Evolutionary conservation across 768 basidiomycete species (phyloP).

Genomic region (Calocybe gangraenosa): DNA sequence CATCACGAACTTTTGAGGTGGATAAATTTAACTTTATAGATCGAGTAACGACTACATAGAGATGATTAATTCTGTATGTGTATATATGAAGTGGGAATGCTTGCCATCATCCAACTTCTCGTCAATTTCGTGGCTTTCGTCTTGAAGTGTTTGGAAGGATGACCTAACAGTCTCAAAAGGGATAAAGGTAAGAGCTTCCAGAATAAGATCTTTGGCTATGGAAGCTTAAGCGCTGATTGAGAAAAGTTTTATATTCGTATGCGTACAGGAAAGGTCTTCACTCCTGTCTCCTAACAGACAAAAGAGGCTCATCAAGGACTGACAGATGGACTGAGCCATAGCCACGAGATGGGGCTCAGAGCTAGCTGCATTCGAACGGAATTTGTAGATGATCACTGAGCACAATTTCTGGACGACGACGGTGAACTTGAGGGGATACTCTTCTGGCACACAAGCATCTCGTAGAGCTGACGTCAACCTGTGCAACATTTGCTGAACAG

Average conservation of each 20-base stretch:
- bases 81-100: slow-evolving; percentile 1
- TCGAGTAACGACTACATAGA: slow-evolving; percentile 6
- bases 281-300: slow-evolving; percentile 17
- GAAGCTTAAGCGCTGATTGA: too few relatives aligned
- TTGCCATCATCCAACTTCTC: slow-evolving; percentile 29
- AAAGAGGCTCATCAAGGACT: slow-evolving; percentile 27
- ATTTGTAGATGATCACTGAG: slow-evolving; percentile 20
- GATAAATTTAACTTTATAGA: slow-evolving; percentile 6
- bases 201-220: slow-evolving; percentile 27
- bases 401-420: slow-evolving; percentile 25
- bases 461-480: slow-evolving; percentile 15
- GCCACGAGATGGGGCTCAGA: slow-evolving; percentile 11
- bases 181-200: slow-evolving; percentile 27
- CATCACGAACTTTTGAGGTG: neutral
- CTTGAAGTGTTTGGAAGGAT: slow-evolving; percentile 16
- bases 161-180: slow-evolving; percentile 12
- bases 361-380: slow-evolving; percentile 16
- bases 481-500: slow-evolving; percentile 23
- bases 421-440: slow-evolving; percentile 12
- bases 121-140: slow-evolving; percentile 22
- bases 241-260: neutral
- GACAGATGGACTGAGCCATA: slow-evolving; percentile 19
- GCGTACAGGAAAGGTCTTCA: slow-evolving; percentile 20
- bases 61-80: neutral
- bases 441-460: slow-evolving; percentile 1